Conservation (phyloP, 306 rosid genomes). For the Crataegus laevigata region DNA sequence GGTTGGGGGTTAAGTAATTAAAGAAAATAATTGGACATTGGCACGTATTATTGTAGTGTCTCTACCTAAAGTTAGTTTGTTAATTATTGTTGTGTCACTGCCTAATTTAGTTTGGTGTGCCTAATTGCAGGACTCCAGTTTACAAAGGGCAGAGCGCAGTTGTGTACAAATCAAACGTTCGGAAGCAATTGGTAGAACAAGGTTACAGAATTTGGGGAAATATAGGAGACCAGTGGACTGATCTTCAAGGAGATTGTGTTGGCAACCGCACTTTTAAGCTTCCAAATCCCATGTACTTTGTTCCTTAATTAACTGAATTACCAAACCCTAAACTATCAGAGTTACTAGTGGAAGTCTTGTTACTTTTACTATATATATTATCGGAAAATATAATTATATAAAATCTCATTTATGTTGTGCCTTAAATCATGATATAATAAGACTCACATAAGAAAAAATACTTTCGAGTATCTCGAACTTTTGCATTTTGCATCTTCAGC, state of each 20-base stretch:
- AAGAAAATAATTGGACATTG: background rate
- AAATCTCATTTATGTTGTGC: too few species aligned
- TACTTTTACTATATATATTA: too few species aligned
- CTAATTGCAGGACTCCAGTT: slow-evolving; percentile 25
- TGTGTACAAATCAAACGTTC: slow-evolving; percentile 47
- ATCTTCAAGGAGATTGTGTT: slow-evolving; percentile 57
- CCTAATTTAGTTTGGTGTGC: background rate
- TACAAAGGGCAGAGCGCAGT: slow-evolving; percentile 55
- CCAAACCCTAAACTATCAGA: background rate
- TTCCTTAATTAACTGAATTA: slow-evolving; percentile 29
- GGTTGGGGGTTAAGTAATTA: background rate
- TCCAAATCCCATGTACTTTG: slow-evolving; percentile 90
- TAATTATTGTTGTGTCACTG: background rate
- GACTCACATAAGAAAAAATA: too few species aligned
- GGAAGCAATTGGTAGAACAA: slow-evolving; percentile 50
- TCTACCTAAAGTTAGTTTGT: background rate
- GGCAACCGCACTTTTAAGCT: slow-evolving; percentile 75
- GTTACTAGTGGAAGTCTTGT: background rate
- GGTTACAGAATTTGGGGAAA: slow-evolving; percentile 85
- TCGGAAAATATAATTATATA: too few species aligned
- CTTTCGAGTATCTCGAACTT: too few species aligned
- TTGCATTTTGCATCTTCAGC: too few species aligned
- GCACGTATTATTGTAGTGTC: background rate
- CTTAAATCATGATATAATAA: too few species aligned
- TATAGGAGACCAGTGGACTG: slow-evolving; percentile 95